Evolutionary conservation across 1,284 basidiomycete genomes (phyloP), one percentile per base, ranked within the genome.

Genomic region (Pulveroboletus sp.): DNA sequence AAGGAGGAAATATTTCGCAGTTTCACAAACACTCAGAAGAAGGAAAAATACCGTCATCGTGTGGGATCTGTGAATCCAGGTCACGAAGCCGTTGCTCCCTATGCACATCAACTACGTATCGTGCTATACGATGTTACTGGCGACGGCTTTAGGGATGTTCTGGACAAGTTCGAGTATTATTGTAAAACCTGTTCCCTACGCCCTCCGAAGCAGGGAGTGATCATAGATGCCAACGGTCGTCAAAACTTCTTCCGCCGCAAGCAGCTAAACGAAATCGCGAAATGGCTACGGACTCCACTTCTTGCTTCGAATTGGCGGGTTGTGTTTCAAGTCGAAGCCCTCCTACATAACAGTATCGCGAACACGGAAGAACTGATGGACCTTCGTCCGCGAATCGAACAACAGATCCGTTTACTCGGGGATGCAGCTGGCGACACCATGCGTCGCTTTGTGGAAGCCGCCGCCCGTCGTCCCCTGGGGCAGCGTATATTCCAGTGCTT

Each of bases 251-350:
- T 86, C 63, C 62, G 71, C 0, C 59, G 64, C 9, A 80, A 74
- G 60, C 72, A 72, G 29, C 75, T 90, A 2, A 72, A 78, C 60
- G 70, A 71, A 22, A 66, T 87, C 24, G 72, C 75, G 18, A 67
- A 61, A 15, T 76, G 77, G 68, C 62, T 87, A 36, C 65, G 71
- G 20, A 68, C 69, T 17, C 76, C 83, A 42, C 69, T 77, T 64
- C 49, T 71, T 36, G n/a, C 48, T 36, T 55, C 60, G 11, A 59
- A 71, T 18, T 89, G 87, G 85, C 67, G 75, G 5, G 77, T 89
- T 43, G 84, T 84, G 2, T 91, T 90, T 64, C 89, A 91, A 68
- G 72, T 90, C 35, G 87, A 88, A 65, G 79, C 82, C 0, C 73
- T 90, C 17, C 65, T 91, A 10, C 81, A 76, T 38, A 87, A 86